Base-by-base conservation (phyloP, 805 yeast species). In the Cephaloascus fragrans region DNA sequence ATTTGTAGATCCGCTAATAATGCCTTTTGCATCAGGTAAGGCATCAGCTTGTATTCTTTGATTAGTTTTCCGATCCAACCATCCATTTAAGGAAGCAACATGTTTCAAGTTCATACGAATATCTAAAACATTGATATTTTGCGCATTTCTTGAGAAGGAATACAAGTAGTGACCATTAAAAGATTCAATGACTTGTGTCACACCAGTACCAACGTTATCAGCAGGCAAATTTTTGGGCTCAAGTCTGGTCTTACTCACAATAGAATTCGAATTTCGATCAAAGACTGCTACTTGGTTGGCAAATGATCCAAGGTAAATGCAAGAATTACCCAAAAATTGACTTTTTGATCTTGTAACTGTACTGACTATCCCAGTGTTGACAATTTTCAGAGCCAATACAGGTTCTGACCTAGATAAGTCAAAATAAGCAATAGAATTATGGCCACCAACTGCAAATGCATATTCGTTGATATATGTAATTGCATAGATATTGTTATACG, bases 91-190 rank as follows among this genome's bases (percentile, higher is more conserved):
- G 1, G 36, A 23, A 3, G 41, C 38, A 4, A 44, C 43, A 47
- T 37, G 28, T 34, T 34, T 1, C 44, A 47, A 19, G 46, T 41
- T 31, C 62, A 58, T 54, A 20, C 74, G 41, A 3, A 47, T 31
- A 40, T 67, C 74, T 10, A 64, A 39, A 3, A 67, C 47, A 4
- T 55, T 55, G 18, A 67, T 59, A 2, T 15, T 33, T 18, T 46
- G 38, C 6, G 56, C 41, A 26, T 54, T 49, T 26, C 74, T 47
- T 26, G 56, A 48, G 1, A 64, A 19, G 1, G 53, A 52, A 39
- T 54, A 67, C 4, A 63, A 16, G 37, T 55, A 67, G 31, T 55
- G 57, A 3, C 61, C 66, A 46, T 62, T 66, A 1, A 46, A 48
- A 17, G 68, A 58, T 19, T 47, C 54, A 4, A 67, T 16, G 0